A percentile compares a stretch with the other conserved stretches of the same genome.
Conservation (phyloP, 805 yeast species). For the Candida ascalaphidarum region DNA sequence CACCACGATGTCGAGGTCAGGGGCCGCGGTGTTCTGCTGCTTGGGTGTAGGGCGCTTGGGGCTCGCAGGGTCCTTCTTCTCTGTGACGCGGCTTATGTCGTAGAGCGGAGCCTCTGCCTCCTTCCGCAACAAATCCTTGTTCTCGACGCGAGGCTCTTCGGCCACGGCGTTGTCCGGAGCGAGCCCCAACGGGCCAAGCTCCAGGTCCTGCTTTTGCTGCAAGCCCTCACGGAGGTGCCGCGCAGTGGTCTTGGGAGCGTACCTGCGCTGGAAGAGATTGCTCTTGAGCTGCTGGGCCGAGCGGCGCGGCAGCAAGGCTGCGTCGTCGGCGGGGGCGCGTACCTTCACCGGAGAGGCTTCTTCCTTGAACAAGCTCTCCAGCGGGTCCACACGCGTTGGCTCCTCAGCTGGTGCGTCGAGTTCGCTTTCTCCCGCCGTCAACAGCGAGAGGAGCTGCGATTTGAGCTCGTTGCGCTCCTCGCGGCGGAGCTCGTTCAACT, state of each 20-base stretch:
- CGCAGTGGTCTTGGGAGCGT: too few relatives aligned
- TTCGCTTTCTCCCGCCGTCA: slow-evolving; percentile 35
- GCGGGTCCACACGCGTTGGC: slow-evolving; percentile 8
- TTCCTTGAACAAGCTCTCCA: slow-evolving; percentile 26
- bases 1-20: slow-evolving; percentile 54
- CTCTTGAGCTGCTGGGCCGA: slow-evolving; percentile 9
- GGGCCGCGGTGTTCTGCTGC: neutral
- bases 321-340: neutral
- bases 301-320: slow-evolving; percentile 5
- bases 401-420: too few relatives aligned
- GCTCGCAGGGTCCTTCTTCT: slow-evolving; percentile 6
- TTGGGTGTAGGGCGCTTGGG: neutral
- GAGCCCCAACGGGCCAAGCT: too few relatives aligned
- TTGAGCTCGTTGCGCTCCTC: slow-evolving; percentile 24
- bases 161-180: too few relatives aligned
- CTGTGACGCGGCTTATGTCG: slow-evolving; percentile 17
- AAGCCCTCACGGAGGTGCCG: too few relatives aligned
- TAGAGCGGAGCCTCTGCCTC: slow-evolving; percentile 51
- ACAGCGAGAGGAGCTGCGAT: slow-evolving; percentile 29
- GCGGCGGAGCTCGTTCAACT: slow-evolving; percentile 21
- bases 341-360: slow-evolving; percentile 20
- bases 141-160: too few relatives aligned
- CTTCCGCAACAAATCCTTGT: slow-evolving; percentile 26
- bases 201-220: slow-evolving; percentile 12
- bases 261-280: slow-evolving; percentile 21